phyloP scores from a whole-genome alignment of 2,329 filamentous ascomycete genomes.

The Trichoderma atroviride region DNA sequence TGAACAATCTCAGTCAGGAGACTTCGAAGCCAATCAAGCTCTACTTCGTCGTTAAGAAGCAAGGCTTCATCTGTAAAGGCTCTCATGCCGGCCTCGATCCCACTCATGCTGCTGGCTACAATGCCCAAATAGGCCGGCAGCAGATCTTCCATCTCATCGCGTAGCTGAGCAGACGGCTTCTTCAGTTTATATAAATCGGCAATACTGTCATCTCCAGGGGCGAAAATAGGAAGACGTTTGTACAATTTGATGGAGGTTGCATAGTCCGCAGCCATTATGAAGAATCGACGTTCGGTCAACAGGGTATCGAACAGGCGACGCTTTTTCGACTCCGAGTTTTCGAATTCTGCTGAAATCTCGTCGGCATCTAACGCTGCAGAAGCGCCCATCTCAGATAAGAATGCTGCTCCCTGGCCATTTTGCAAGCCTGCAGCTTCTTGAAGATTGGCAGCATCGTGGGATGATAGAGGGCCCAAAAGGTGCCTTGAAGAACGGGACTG shows the following conservation, averaged over 20 bases:
- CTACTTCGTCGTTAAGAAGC: slow-evolving; percentile 55
- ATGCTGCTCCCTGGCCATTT: slow-evolving; percentile 59
- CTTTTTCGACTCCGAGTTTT: slow-evolving; percentile 63
- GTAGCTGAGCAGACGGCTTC: slow-evolving; percentile 32
- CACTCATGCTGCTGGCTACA: slow-evolving; percentile 52
- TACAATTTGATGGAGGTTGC: slow-evolving; percentile 53
- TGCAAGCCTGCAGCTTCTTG: slow-evolving; percentile 71
- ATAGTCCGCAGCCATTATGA: slow-evolving; percentile 65
- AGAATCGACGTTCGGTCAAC: slow-evolving; percentile 69
- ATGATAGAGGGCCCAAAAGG: slow-evolving; percentile 71
- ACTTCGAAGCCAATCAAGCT: slow-evolving; percentile 62
- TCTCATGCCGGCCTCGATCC: slow-evolving; percentile 52
- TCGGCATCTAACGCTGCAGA: slow-evolving; percentile 54
- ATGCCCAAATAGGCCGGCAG: slow-evolving; percentile 53
- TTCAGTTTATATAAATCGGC: slow-evolving; percentile 39
- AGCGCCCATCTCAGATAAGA: slow-evolving; percentile 57
- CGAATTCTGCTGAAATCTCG: slow-evolving; percentile 61
- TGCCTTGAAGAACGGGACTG: slow-evolving; percentile 77
- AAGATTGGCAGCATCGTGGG: slow-evolving; percentile 76
- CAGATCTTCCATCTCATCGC: slow-evolving; percentile 48
- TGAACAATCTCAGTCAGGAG: slow-evolving; percentile 73
- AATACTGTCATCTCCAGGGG: slow-evolving; percentile 35
- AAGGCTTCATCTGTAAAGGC: slow-evolving; percentile 54
- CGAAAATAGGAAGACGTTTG: slow-evolving; percentile 42
- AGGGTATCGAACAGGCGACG: slow-evolving; percentile 72